Evolutionary conservation across 305 asterid species (phyloP).

Genomic region (Caryopteris hybrid): DNA sequence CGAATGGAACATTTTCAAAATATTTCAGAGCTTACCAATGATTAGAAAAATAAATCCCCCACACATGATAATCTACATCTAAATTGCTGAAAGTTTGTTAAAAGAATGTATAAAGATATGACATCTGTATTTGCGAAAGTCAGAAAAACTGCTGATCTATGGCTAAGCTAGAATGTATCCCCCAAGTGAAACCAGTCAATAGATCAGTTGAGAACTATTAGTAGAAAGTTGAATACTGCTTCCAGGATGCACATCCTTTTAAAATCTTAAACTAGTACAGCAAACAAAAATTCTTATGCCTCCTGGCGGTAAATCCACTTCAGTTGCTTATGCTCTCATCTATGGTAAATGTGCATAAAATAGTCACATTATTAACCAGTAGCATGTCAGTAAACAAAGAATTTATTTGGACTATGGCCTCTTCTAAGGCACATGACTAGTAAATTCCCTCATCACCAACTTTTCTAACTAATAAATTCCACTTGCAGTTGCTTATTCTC

Average conservation of each 20-base stretch:
- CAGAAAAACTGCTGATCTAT: not conserved
- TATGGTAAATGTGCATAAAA: not conserved
- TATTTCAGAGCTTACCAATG: not conserved
- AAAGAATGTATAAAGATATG: constrained; percentile 1
- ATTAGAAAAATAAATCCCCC: not conserved
- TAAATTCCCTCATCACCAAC: not conserved
- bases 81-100: not conserved
- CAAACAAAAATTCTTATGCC: not conserved
- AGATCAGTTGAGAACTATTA: no score
- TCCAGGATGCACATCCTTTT: not conserved
- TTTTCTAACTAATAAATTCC: not conserved
- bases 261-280: not conserved
- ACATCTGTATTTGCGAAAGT: not conserved
- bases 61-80: not conserved
- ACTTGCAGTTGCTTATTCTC: no score
- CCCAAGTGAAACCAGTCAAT: not conserved
- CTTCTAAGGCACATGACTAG: not conserved
- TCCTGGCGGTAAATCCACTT: not conserved
- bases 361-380: not conserved
- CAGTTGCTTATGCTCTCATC: not conserved
- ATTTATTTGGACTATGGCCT: not conserved
- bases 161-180: not conserved
- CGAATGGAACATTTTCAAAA: constrained; percentile 24
- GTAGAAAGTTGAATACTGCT: not conserved
- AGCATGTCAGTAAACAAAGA: constrained; percentile 5